Percentiles rank a stretch among this genome's conserved stretches.
These are phyloP conservation scores for Melanopsichium pennsylvanicum DNA, from an alignment of 1,284 basidiomycete species.

Conservation along the genomic window DNA sequence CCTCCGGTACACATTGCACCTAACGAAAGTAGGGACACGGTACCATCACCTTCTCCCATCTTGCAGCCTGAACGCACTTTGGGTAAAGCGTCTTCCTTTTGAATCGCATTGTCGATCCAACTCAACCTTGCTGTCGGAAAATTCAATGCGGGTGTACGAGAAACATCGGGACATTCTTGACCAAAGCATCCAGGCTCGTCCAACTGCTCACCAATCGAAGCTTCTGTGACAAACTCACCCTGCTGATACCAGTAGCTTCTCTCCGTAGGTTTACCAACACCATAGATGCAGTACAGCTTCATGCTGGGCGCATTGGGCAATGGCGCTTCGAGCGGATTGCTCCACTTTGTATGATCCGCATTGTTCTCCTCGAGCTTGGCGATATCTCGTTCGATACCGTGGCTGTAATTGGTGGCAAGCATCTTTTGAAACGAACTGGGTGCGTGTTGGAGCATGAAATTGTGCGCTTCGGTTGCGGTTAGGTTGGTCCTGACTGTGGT, in stretches of 20 bases:
- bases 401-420: constrained; percentile 89
- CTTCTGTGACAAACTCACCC: constrained; percentile 44
- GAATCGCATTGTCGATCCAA: constrained; percentile 51
- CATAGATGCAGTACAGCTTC: constrained; percentile 93
- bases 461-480: constrained; percentile 78
- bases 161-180: constrained; percentile 41
- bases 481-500: constrained; percentile 66
- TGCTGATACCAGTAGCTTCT: constrained; percentile 68
- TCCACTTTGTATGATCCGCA: constrained; percentile 72
- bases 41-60: constrained; percentile 80
- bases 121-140: constrained; percentile 53
- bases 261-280: constrained; percentile 95
- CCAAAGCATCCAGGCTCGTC: constrained; percentile 29
- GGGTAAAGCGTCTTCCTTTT: constrained; percentile 47
- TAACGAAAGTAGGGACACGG: constrained; percentile 85
- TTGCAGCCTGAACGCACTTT: constrained; percentile 57
- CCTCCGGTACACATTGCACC: constrained; percentile 93
- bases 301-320: constrained; percentile 86
- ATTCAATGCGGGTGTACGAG: constrained; percentile 42
- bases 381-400: constrained; percentile 83
- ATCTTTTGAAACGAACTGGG: constrained; percentile 83
- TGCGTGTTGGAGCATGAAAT: constrained; percentile 85
- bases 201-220: constrained; percentile 34
- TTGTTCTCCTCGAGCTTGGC: constrained; percentile 61
- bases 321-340: constrained; percentile 87